phyloP scores from a whole-genome alignment of 768 basidiomycete genomes.

The Psilocybe subaeruginosa region DNA sequence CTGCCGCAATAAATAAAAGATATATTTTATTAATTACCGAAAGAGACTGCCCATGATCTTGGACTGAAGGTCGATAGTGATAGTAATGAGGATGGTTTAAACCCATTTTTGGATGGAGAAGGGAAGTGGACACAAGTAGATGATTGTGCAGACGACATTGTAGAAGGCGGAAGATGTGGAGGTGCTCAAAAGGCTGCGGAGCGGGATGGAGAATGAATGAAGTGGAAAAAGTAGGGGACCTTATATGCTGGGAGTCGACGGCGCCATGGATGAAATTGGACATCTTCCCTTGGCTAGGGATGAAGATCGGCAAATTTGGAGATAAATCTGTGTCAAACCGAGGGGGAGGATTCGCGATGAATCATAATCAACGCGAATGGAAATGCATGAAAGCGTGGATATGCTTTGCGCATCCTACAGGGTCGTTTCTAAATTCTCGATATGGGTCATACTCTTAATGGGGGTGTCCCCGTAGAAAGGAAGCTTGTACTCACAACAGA shows the following conservation, averaged over 20 bases:
- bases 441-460: conserved; percentile 26
- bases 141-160: conserved; percentile 41
- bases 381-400: conserved; percentile 29
- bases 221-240: conserved; percentile 33
- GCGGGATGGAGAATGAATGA: conserved; percentile 25
- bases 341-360: conserved; percentile 38
- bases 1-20: not conserved
- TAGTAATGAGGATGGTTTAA: conserved; percentile 46
- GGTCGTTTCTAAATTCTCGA: conserved; percentile 30
- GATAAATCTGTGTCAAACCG: conserved; percentile 31
- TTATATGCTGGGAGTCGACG: conserved; percentile 37
- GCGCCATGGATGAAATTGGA: conserved; percentile 36
- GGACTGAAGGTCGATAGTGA: conserved; percentile 48
- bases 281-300: conserved; percentile 37
- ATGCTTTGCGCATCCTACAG: conserved; percentile 25
- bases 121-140: conserved; percentile 46
- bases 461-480: conserved; percentile 26
- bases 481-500: conserved; percentile 25
- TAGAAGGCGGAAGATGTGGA: conserved; percentile 10
- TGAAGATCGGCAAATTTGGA: conserved; percentile 45
- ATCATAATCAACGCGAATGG: conserved; percentile 28
- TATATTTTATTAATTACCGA: conserved; percentile 39
- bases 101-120: conserved; percentile 41
- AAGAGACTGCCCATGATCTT: conserved; percentile 49
- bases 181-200: conserved; percentile 13